Percentiles rank a stretch among this genome's conserved stretches.
Conservation (phyloP, 1,284 basidiomycete species). For the Abortiporus biennis region DNA sequence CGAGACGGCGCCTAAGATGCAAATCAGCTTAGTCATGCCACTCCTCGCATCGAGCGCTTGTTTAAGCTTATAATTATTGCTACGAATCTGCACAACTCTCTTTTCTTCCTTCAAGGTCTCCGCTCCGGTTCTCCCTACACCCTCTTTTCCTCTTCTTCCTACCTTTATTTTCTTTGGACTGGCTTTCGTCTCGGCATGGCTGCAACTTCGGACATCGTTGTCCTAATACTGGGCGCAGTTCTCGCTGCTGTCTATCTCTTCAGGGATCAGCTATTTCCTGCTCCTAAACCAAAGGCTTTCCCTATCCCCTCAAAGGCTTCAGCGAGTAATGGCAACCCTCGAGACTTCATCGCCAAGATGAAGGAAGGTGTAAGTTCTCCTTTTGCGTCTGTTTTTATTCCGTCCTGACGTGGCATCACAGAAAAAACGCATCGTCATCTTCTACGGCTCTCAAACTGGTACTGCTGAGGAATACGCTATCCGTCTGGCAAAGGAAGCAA, state of each 20-base stretch:
- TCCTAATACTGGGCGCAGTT: constrained; percentile 64
- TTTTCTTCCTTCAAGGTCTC: constrained; percentile 9
- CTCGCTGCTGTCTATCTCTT: constrained; percentile 75
- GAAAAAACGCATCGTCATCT: constrained; percentile 94
- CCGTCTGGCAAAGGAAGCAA: constrained; percentile 90
- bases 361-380: constrained; percentile 68
- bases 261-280: constrained; percentile 66
- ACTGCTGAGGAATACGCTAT: constrained; percentile 96
- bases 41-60: too few species aligned
- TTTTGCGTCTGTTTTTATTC: constrained; percentile 7
- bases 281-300: constrained; percentile 51
- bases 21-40: too few species aligned
- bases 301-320: constrained; percentile 38
- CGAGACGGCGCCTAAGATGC: too few species aligned
- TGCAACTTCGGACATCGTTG: constrained; percentile 56
- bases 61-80: too few species aligned
- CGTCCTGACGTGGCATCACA: constrained; percentile 24
- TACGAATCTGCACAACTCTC: too few species aligned
- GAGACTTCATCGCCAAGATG: constrained; percentile 91
- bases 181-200: constrained; percentile 28
- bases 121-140: constrained; percentile 9
- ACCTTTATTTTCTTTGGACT: constrained; percentile 12
- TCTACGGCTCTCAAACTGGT: constrained; percentile 95
- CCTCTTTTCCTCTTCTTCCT: constrained; percentile 21
- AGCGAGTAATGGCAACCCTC: constrained; percentile 68